Conservation (phyloP, 306 rosid species). For the Hippophae rhamnoides region DNA sequence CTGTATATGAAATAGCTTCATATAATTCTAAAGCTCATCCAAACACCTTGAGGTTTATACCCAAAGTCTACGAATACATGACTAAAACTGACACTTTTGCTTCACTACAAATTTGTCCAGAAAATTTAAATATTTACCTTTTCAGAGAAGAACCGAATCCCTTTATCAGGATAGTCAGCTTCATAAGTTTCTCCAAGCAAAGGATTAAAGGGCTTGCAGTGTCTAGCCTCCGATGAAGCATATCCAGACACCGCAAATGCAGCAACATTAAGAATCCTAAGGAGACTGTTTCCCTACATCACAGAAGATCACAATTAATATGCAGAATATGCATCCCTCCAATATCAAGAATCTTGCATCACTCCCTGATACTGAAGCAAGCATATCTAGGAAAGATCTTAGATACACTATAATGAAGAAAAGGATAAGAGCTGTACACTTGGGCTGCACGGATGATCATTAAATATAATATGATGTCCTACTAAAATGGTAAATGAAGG, state of each 20-base stretch:
- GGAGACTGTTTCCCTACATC: constrained; percentile 72
- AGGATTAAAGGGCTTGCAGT: constrained; percentile 96
- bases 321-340: no score
- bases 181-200: constrained; percentile 97
- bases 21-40: no score
- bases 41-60: no score
- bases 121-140: constrained; percentile 46
- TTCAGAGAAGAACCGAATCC: constrained; percentile 92
- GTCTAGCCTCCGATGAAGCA: constrained; percentile 94
- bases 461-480: neutral
- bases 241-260: constrained; percentile 97
- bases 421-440: neutral
- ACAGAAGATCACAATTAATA: constrained; percentile 5
- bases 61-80: neutral
- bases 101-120: neutral
- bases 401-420: no score
- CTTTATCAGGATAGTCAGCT: constrained; percentile 88
- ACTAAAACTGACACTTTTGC: neutral
- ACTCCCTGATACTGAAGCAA: no score
- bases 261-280: constrained; percentile 74
- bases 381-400: no score
- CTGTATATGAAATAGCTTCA: no score
- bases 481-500: neutral
- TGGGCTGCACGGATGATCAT: neutral
- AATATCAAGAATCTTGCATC: no score